These are phyloP conservation scores for Cyclaneusma minus DNA, from an alignment of 2,329 filamentous ascomycete species.

Conservation along the genomic window DNA sequence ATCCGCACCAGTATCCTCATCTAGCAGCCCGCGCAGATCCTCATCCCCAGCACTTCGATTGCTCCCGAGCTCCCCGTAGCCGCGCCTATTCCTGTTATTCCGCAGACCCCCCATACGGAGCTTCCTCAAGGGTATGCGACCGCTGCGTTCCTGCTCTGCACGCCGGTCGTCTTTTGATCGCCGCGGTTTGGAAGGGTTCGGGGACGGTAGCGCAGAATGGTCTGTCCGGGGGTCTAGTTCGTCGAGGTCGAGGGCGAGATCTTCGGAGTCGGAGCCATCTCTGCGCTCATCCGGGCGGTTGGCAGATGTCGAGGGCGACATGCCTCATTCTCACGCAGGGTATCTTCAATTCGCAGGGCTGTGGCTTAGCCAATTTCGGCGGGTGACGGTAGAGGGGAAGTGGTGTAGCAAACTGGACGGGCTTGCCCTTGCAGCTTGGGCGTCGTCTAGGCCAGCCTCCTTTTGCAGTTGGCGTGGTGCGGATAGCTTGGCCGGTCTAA, in stretches of 20 bases:
- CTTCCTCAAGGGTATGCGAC: constrained; percentile 55
- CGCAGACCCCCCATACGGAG: constrained; percentile 51
- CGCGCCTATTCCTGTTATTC: constrained; percentile 30
- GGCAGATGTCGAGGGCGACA: constrained; percentile 18
- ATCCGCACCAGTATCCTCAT: constrained; percentile 37
- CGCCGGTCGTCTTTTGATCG: constrained; percentile 14
- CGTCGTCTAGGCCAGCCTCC: too few species aligned
- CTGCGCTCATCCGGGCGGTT: constrained; percentile 24
- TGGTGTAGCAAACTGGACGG: background rate
- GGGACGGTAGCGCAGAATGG: constrained; percentile 11
- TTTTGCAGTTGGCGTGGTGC: too few species aligned
- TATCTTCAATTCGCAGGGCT: too few species aligned
- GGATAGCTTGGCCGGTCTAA: too few species aligned
- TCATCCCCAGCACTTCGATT: constrained; percentile 42
- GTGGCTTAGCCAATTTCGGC: too few species aligned
- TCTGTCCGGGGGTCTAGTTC: constrained; percentile 53
- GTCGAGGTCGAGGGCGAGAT: constrained; percentile 62
- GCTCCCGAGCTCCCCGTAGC: constrained; percentile 44
- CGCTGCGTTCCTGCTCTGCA: constrained; percentile 15
- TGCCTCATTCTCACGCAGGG: constrained; percentile 10
- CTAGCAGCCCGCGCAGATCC: constrained; percentile 51
- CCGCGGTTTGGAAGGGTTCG: constrained; percentile 14
- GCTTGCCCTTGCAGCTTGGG: too few species aligned
- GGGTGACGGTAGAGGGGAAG: background rate
- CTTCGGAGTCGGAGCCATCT: constrained; percentile 61